Conservation (phyloP, 495 filamentous ascomycete species). For the Aspergillus baeticus region DNA sequence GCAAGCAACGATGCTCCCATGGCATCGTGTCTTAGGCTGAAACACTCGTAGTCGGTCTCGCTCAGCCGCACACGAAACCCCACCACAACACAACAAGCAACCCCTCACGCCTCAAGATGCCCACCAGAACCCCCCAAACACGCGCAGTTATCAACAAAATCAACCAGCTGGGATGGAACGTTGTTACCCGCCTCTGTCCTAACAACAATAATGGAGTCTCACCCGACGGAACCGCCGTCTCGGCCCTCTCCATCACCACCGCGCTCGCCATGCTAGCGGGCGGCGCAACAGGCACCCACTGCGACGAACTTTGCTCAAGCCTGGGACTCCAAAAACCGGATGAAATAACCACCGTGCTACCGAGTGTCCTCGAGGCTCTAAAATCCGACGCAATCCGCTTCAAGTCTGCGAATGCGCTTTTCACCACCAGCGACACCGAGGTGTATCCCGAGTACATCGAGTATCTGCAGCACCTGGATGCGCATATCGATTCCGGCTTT, state of each 20-base stretch:
- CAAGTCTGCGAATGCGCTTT: not conserved
- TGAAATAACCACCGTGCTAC: not conserved
- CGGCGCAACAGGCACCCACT: not conserved
- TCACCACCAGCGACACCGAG: not conserved
- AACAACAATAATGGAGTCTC: not conserved
- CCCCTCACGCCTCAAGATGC: not conserved
- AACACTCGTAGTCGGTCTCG: too few relatives aligned
- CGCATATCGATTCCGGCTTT: not conserved
- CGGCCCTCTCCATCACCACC: not conserved
- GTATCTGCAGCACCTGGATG: not conserved
- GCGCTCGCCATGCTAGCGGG: conserved; percentile 1
- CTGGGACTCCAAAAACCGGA: not conserved
- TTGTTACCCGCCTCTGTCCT: not conserved
- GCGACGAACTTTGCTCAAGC: not conserved
- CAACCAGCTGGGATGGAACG: not conserved
- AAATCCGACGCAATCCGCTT: not conserved
- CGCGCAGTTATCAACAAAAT: not conserved
- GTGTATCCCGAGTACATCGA: not conserved
- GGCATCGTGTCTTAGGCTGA: too few relatives aligned
- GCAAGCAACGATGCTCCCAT: too few relatives aligned
- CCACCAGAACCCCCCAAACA: not conserved
- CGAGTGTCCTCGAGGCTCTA: not conserved
- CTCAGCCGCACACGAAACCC: too few relatives aligned
- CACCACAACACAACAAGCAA: too few relatives aligned
- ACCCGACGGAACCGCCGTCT: not conserved